Evolutionary conservation across 192 early-diverging fungal genomes (phyloP).

Genomic region (Coemansia sp.): DNA sequence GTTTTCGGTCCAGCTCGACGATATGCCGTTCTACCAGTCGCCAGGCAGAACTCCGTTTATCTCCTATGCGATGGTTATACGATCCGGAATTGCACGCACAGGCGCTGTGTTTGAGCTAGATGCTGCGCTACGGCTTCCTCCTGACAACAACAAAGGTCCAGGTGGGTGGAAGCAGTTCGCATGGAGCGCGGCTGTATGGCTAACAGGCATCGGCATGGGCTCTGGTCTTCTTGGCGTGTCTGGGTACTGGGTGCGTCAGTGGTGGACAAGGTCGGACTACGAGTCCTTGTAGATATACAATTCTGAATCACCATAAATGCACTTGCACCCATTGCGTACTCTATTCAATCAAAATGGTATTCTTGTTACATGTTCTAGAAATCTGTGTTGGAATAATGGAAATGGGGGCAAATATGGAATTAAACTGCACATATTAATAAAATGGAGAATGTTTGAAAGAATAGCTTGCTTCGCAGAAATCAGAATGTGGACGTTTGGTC

Average conservation of each 20-base stretch:
- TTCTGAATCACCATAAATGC: background rate
- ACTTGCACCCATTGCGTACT: background rate
- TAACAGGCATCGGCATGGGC: constrained; percentile 51
- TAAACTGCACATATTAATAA: too few species aligned
- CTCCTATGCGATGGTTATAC: constrained; percentile 46
- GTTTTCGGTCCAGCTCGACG: constrained; percentile 52
- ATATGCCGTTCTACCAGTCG: constrained; percentile 47
- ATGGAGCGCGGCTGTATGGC: constrained; percentile 51
- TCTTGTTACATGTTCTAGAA: background rate
- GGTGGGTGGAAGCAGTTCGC: constrained; percentile 49
- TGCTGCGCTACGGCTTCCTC: constrained; percentile 38
- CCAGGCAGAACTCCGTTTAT: constrained; percentile 50
- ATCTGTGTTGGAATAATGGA: too few species aligned
- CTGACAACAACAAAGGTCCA: constrained; percentile 23
- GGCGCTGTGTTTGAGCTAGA: constrained; percentile 57
- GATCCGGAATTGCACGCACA: constrained; percentile 42
- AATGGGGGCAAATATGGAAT: too few species aligned
- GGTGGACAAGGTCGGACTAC: constrained; percentile 54
- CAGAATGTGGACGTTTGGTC: background rate
- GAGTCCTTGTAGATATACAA: constrained; percentile 46
- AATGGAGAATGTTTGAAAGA: too few species aligned
- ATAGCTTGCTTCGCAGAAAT: background rate
- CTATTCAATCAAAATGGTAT: background rate
- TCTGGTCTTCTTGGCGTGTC: constrained; percentile 44
- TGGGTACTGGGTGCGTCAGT: constrained; percentile 55